Percentiles rank a stretch among this genome's conserved stretches.
Evolutionary conservation across 441 rosid species (phyloP).

Genomic region (Jatropha multifida): DNA sequence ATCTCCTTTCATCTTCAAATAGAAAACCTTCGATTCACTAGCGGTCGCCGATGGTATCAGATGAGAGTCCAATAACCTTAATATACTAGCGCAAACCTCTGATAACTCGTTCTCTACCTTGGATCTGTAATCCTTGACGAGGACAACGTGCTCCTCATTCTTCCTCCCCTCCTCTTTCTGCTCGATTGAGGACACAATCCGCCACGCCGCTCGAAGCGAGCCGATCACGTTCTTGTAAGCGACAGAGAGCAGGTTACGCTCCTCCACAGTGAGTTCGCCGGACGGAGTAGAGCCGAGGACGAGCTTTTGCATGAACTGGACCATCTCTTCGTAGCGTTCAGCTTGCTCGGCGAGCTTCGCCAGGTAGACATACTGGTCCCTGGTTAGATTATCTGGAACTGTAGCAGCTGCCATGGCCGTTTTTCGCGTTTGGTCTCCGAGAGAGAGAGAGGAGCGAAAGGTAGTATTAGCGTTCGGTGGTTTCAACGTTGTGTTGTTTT

Average conservation of each 20-base stretch:
- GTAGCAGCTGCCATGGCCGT: conserved; percentile 34
- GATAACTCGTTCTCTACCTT: conserved; percentile 81
- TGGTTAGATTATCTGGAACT: conserved; percentile 52
- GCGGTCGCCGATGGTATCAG: conserved; percentile 72
- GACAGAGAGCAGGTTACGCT: conserved; percentile 83
- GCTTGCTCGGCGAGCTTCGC: conserved; percentile 87
- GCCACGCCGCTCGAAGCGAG: conserved; percentile 89
- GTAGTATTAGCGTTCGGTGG: background rate
- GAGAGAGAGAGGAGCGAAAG: background rate
- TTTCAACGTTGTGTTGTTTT: background rate
- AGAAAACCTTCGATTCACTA: conserved; percentile 86
- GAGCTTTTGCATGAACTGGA: conserved; percentile 76
- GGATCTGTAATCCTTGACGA: conserved; percentile 88
- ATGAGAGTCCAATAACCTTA: conserved; percentile 60
- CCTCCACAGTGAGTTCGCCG: conserved; percentile 85
- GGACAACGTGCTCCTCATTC: conserved; percentile 82
- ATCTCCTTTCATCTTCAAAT: conserved; percentile 92
- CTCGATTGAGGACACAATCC: conserved; percentile 82
- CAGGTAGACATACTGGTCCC: conserved; percentile 82
- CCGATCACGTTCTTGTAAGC: conserved; percentile 96
- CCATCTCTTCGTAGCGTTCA: conserved; percentile 92
- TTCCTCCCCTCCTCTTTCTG: conserved; percentile 84
- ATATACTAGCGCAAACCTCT: conserved; percentile 69
- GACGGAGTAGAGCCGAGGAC: conserved; percentile 68
- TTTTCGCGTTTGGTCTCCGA: background rate